A percentile compares a stretch with the other conserved stretches of the same genome.
phyloP scores from a whole-genome alignment of 2,329 filamentous ascomycete species.

The Juglanconis juglandina region DNA sequence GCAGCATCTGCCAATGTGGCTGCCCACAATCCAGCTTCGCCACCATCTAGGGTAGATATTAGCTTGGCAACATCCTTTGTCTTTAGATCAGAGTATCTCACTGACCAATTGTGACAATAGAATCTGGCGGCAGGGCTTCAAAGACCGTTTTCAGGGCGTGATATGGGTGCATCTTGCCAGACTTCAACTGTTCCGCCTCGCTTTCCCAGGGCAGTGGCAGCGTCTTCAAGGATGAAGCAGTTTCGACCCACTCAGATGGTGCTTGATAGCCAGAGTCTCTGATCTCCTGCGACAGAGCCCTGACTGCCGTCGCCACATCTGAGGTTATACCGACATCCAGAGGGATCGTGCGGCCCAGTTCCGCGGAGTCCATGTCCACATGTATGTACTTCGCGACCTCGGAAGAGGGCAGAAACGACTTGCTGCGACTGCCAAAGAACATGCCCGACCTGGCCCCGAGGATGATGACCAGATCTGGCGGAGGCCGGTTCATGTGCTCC shows the following conservation, averaged over 20 bases:
- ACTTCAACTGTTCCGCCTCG: background rate
- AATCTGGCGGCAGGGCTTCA: slow-evolving; percentile 26
- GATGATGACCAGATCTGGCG: slow-evolving; percentile 3
- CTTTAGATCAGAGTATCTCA: background rate
- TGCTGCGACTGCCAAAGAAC: slow-evolving; percentile 6
- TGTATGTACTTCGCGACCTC: slow-evolving; percentile 2
- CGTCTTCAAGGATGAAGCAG: background rate
- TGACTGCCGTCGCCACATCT: slow-evolving; percentile 1
- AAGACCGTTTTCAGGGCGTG: slow-evolving; percentile 3
- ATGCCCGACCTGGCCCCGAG: slow-evolving; percentile 3
- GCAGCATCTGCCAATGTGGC: slow-evolving; percentile 28
- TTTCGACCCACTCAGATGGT: slow-evolving; percentile 4
- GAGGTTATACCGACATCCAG: slow-evolving; percentile 7
- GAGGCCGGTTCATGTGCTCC: background rate
- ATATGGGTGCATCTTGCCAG: slow-evolving; percentile 6
- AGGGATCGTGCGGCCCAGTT: slow-evolving; percentile 1
- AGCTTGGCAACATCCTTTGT: background rate
- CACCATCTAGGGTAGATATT: slow-evolving; percentile 28
- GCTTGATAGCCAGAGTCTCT: background rate
- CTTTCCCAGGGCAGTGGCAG: slow-evolving; percentile 3
- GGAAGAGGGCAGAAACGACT: background rate
- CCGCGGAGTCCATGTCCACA: slow-evolving; percentile 6
- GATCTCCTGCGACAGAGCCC: background rate
- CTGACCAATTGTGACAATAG: slow-evolving; percentile 24
- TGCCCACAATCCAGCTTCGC: slow-evolving; percentile 35